Evolutionary conservation across 2,329 filamentous ascomycete species (phyloP), one percentile per base, ranked within the genome.

Genomic region (Penicillium vulpinum): DNA sequence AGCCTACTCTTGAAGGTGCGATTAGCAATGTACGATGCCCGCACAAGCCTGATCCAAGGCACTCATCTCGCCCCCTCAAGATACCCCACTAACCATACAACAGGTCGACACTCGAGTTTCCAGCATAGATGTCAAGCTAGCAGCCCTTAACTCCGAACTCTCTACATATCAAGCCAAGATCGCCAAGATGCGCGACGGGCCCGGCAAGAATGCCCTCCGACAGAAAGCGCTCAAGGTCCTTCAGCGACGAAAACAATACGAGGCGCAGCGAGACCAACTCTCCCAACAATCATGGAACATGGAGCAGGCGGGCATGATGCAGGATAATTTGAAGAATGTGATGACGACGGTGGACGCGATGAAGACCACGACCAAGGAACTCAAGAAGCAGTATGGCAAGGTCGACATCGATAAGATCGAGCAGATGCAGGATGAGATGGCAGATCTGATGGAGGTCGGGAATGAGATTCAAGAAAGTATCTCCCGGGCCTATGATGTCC

Each of bases 391-490:
- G 81, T 97, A 97, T 72, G 93, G 93, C 67, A 97, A 97, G 81
- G 90, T 99, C 64, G 89, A 99, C 70, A 88, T 99, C 53, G 94
- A 97, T 77, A 92, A 96, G 83, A 97, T 99, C 67, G 94, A 99
- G 83, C 83, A 89, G 65, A 85, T 99, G 83, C 93, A 99, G 83
- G 94, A 99, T 73, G 93, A 99, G 78, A 97, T 99, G 94, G 92
- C 92, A 6, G 94, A 99, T 77, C 75, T 99, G 68, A 90, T 99
- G 85, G 94, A 99, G 71, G 88, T 97, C 59, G 93, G 94, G 4
- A 97, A 97, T 75, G 94, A 99, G 76, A 99, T 99, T 58, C 92
- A 99, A 77, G 94, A 97, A 78, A 92, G 89, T 64, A 88, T 99
- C 56, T 88, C 89, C 59, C 79, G 94, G 62, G 90, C 90, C 65